Evolutionary conservation across 192 early-diverging fungal genomes (phyloP), one percentile per base, ranked within the genome.

Genomic region (Dispira simplex): DNA sequence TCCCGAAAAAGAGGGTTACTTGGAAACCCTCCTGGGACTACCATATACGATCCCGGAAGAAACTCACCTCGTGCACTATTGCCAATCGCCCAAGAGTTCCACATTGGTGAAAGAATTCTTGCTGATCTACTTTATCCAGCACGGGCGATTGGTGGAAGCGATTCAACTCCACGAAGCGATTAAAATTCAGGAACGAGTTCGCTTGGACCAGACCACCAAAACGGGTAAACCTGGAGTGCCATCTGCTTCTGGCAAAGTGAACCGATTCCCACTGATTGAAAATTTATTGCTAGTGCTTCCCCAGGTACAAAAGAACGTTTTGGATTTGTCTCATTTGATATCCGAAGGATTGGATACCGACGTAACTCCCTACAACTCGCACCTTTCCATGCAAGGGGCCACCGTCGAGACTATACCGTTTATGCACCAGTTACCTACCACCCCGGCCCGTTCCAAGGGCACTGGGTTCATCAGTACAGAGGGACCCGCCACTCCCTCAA

Each of bases 11-110:
- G 21, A 23, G 4, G 48, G 21, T 9, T 51, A 51, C 48, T 23
- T 51, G 48, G 16, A 51, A 16, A 51, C 48, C 18, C 48, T 51
- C 48, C 21, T 51, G 48, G 48, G 48, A 51, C 48, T 51, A 23
- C 48, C 48, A 1, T 51, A 20, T 51, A 51, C 48, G 2, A 16
- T 23, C 8, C 48, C 16, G 21, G 48, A 51, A 23, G 48, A 51
- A 23, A 16, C 18, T 20, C 21, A 20, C 48, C 21, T 51, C 18
- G 48, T 51, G 48, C 18, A 23, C 21, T 51, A 51, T 9, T 51
- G 48, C 8, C 48, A 51, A 8, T 23, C 18, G 4, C 16, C 16
- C 21, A 23, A 51, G 16, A 23, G 18, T 8, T 23, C 48, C 48
- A 20, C 18, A 9, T 4, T 51, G 48, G 16, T 16, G 16, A 16